Percentiles rank a stretch among this genome's conserved stretches.
Evolutionary conservation across 495 filamentous ascomycete genomes (phyloP).

Genomic region (Penicillium cosmopolitanum): DNA sequence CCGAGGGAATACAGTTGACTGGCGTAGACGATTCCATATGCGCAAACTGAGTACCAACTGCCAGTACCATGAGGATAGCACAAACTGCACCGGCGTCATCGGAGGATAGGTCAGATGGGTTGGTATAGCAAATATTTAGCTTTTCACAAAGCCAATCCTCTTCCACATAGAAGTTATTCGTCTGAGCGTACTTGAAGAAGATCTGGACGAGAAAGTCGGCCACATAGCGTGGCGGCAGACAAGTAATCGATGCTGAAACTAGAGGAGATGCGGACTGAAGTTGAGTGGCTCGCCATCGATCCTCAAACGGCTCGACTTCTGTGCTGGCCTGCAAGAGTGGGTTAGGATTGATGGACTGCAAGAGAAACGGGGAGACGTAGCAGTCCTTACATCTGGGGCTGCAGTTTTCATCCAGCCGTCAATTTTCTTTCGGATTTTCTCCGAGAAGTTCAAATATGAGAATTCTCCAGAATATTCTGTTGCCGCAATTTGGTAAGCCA

Average conservation of each 20-base stretch:
- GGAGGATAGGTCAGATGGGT: constrained; percentile 44
- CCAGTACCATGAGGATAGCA: constrained; percentile 54
- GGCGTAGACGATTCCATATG: constrained; percentile 53
- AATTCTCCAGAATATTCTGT: constrained; percentile 58
- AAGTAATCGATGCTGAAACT: constrained; percentile 45
- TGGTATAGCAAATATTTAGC: constrained; percentile 48
- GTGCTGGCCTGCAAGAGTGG: constrained; percentile 38
- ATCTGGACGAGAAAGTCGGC: constrained; percentile 55
- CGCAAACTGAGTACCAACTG: constrained; percentile 58
- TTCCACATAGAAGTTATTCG: constrained; percentile 56
- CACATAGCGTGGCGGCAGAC: constrained; percentile 54
- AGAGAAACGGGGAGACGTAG: not conserved
- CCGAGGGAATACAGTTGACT: constrained; percentile 39
- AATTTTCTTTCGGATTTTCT: constrained; percentile 53
- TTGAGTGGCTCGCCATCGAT: constrained; percentile 53
- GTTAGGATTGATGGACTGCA: not conserved
- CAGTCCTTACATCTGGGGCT: constrained; percentile 42
- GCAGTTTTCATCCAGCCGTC: constrained; percentile 53
- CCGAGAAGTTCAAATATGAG: constrained; percentile 55
- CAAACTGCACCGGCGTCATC: constrained; percentile 51
- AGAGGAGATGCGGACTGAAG: constrained; percentile 49
- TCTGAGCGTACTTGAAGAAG: constrained; percentile 58
- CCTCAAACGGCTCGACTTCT: constrained; percentile 49
- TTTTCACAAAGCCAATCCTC: constrained; percentile 53
- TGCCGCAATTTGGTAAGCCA: not conserved